Evolutionary conservation across 2,329 filamentous ascomycete genomes (phyloP), one percentile per base, ranked within the genome.

Genomic region (Reticulascus tulasneorum): DNA sequence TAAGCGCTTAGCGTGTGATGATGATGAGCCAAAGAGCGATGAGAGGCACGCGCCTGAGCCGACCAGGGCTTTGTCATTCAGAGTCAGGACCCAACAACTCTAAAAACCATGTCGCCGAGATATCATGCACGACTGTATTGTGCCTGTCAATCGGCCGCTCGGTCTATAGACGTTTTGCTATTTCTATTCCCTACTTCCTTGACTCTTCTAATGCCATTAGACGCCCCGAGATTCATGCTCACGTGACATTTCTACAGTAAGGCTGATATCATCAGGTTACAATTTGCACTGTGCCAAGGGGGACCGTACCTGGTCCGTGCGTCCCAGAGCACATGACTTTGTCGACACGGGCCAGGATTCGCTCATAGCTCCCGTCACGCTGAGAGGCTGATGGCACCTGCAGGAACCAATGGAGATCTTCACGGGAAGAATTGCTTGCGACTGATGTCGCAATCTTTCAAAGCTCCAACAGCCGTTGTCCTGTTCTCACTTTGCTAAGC

Each of bases 1-100:
- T 52, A 48, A 48, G 49, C 48, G 48, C 47, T 45, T 51, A 51
- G 48, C 46, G 47, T 47, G 29, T 39, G 42, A 20, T 23, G 30
- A 18, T 26, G 32, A 33, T 27, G 33, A 36, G 29, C 40, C 40
- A 45, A 43, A 40, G 35, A 40, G 36, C 40, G 27, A 12, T 42
- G 36, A 21, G 38, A 38, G 38, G 35, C 44, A 45, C 31, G 44
- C 44, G 37, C 44, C 41, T 18, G 37, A 44, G 35, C 40, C 37
- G 42, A 37, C 39, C n/a, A n/a, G n/a, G n/a, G n/a, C n/a, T n/a
- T n/a, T n/a, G n/a, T n/a, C n/a, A n/a, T n/a, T n/a, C n/a, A n/a
- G n/a, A n/a, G n/a, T n/a, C n/a, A n/a, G n/a, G n/a, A n/a, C n/a
- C n/a, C n/a, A n/a, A n/a, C n/a, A n/a, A n/a, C n/a, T n/a, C n/a